Evolutionary conservation across 2,329 filamentous ascomycete genomes (phyloP).

Genomic region (Arthrobotrys pseudoclavata): DNA sequence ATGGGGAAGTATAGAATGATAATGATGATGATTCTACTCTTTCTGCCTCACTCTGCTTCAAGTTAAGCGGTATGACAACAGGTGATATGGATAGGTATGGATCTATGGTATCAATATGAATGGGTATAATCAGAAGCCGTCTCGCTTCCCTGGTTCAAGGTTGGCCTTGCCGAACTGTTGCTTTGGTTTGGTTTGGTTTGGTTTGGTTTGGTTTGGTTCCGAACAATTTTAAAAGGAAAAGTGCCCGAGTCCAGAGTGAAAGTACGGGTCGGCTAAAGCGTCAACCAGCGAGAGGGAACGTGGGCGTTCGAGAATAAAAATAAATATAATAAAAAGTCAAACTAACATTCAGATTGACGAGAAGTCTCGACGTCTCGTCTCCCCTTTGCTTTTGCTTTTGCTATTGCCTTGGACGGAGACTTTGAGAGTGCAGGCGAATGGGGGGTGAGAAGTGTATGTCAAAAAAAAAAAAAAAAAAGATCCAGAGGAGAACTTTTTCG

Average conservation of each 20-base stretch:
- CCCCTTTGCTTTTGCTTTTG: slow-evolving; percentile 19
- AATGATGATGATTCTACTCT: slow-evolving; percentile 30
- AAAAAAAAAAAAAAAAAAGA: slow-evolving; percentile 5
- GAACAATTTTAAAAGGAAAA: slow-evolving; percentile 59
- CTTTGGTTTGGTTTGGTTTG: slow-evolving; percentile 42
- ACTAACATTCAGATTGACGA: slow-evolving; percentile 21
- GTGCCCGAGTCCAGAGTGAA: slow-evolving; percentile 59
- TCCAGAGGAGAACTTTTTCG: slow-evolving; percentile 23
- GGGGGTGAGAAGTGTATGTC: not conserved
- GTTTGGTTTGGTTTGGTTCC: slow-evolving; percentile 42
- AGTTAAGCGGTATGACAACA: slow-evolving; percentile 43
- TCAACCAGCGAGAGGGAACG: slow-evolving; percentile 37
- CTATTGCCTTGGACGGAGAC: not conserved
- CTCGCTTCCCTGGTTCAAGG: slow-evolving; percentile 59
- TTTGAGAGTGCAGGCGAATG: not conserved
- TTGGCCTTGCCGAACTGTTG: slow-evolving; percentile 60
- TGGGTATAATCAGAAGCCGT: slow-evolving; percentile 49
- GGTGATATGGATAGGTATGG: slow-evolving; percentile 48
- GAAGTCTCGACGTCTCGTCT: slow-evolving; percentile 22
- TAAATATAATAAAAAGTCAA: slow-evolving; percentile 5
- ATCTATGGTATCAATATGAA: slow-evolving; percentile 46
- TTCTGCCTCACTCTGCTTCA: slow-evolving; percentile 2
- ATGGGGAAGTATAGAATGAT: slow-evolving; percentile 29
- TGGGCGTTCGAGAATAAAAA: slow-evolving; percentile 42
- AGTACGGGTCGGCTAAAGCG: slow-evolving; percentile 55